Conservation (phyloP, 2,329 filamentous ascomycete species). For the Thermochaetoides dissita region DNA sequence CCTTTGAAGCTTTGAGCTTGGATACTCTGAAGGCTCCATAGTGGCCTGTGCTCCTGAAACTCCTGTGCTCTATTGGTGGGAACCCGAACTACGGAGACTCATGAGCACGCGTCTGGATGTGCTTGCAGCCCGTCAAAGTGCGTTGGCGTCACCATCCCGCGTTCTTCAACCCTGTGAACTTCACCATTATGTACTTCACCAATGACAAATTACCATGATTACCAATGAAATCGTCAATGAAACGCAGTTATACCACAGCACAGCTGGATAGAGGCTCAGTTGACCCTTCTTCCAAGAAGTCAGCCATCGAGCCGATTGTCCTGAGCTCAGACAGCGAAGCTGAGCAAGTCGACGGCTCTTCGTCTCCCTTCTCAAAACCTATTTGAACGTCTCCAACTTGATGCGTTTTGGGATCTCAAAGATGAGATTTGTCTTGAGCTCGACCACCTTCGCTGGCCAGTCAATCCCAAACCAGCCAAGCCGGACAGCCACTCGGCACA, state of each 20-base stretch:
- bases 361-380: not conserved
- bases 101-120: no score
- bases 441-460: not conserved
- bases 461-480: not conserved
- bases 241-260: not conserved
- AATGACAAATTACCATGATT: not conserved
- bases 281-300: not conserved
- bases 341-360: not conserved
- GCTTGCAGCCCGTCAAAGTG: no score
- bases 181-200: no score
- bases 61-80: no score
- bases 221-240: not conserved
- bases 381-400: slow-evolving; percentile 1
- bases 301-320: not conserved
- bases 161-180: no score
- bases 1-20: no score
- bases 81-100: no score
- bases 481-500: no score
- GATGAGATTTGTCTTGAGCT: slow-evolving; percentile 2
- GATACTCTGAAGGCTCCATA: no score
- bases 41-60: no score
- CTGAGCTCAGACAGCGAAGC: slow-evolving; percentile 3
- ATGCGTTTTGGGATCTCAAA: slow-evolving; percentile 6
- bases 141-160: no score
- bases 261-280: not conserved